A percentile compares a stretch with the other conserved stretches of the same genome.
phyloP scores from a whole-genome alignment of 1,139 yeast genomes.

The Lodderomyces metapsilosis region DNA sequence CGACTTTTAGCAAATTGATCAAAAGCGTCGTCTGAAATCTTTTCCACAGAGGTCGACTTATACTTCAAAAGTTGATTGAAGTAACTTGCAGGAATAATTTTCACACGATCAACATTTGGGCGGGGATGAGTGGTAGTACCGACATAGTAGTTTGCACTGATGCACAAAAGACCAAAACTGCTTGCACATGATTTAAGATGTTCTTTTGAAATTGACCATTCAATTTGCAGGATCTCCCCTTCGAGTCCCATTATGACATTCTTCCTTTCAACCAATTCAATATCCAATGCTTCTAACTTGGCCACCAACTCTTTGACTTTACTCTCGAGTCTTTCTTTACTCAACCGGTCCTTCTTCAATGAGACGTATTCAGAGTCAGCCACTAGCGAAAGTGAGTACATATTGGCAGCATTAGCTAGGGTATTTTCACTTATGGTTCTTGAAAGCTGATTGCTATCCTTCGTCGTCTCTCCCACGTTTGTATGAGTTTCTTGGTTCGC shows the following conservation, averaged over 20 bases:
- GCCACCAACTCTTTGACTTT: not conserved
- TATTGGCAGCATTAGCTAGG: not conserved
- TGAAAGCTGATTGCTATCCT: not conserved
- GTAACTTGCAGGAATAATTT: conserved; percentile 62
- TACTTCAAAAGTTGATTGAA: conserved; percentile 54
- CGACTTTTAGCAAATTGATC: conserved; percentile 47
- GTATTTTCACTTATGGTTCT: not conserved
- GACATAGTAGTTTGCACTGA: conserved; percentile 56
- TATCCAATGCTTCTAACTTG: not conserved
- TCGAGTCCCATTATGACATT: not conserved
- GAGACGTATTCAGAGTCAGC: conserved; percentile 28
- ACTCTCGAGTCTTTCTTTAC: not conserved
- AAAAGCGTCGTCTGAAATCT: conserved; percentile 45
- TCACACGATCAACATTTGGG: conserved; percentile 58
- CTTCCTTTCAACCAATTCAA: not conserved
- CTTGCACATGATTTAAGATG: conserved; percentile 20
- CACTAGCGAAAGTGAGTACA: conserved; percentile 16
- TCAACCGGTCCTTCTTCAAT: conserved; percentile 9
- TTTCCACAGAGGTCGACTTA: conserved; percentile 43
- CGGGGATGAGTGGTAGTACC: conserved; percentile 57
- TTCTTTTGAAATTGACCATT: not conserved
- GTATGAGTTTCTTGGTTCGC: conserved; percentile 24
- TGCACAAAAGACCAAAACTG: conserved; percentile 46
- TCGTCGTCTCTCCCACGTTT: not conserved
- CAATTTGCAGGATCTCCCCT: not conserved